Percentiles rank a stretch among this genome's conserved stretches.
phyloP scores from a whole-genome alignment of 257 asterid genomes.

The Voacanga thouarsii region DNA sequence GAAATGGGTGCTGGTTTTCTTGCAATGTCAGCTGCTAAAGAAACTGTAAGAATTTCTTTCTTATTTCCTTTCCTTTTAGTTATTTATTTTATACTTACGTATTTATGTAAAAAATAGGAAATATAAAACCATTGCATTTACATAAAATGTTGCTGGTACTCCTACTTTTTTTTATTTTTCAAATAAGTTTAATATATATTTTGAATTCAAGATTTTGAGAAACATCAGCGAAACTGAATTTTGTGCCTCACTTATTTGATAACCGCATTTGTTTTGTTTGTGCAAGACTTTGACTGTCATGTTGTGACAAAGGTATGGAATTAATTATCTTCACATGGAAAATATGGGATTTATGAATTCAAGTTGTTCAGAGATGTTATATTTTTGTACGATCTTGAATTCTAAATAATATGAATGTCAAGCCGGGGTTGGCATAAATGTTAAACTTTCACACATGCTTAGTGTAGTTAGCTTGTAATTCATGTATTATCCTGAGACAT shows the following conservation, averaged over 20 bases:
- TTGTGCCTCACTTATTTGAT: not conserved
- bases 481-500: not conserved
- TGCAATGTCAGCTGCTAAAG: conserved; percentile 98
- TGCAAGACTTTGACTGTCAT: not conserved
- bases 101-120: not conserved
- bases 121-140: not conserved
- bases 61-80: conserved; percentile 2
- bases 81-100: not conserved
- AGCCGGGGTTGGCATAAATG: not conserved
- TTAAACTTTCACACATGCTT: not conserved
- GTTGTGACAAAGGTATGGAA: not conserved
- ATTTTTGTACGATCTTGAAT: not conserved
- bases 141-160: not conserved
- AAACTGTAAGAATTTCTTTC: conserved; percentile 58
- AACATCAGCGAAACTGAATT: not conserved
- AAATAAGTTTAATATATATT: not conserved
- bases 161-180: not conserved
- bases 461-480: not conserved
- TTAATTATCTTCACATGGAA: not conserved
- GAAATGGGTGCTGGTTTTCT: conserved; percentile 99
- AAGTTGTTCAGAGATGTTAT: not conserved
- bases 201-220: not conserved
- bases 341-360: not conserved
- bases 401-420: not conserved
- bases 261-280: not conserved